Evolutionary conservation across 1,284 basidiomycete genomes (phyloP), one percentile per base, ranked within the genome.

Genomic region (Cutaneotrichosporon mucoides): DNA sequence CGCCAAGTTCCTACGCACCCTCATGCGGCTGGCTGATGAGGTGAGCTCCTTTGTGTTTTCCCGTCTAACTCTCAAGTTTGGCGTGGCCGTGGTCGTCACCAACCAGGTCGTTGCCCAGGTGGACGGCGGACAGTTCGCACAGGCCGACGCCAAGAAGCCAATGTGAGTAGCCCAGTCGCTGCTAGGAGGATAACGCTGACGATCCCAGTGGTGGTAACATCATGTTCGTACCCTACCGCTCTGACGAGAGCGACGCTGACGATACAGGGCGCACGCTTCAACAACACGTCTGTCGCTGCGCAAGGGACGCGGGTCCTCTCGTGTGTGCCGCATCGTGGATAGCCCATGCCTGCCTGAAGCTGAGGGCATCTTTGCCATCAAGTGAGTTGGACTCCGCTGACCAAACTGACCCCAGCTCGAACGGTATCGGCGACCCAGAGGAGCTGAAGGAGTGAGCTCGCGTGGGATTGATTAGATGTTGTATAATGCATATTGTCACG

Each of bases 21-120:
- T 99, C 46, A 90, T 96, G 80, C 84, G 96, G 45, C 80, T 99
- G 47, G 96, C 95, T 4, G 95, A 99, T 73, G 96, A 99, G 84
- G 92, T 93, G 73, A 56, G 81, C 68, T 55, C 44, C 5, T 1
- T 11, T 7, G 6, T 4, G 3, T 33, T 16, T 24, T 6, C 38
- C 33, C 11, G 15, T 41, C 58, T 61, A 49, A 63, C 54, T 24
- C 24, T 24, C 34, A 55, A 95, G 92, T 99, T 92, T 71, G 96
- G 95, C 37, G 91, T 99, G 35, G 95, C 95, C 0, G 95, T 99
- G 13, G 93, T 99, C 5, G 88, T 98, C 55, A 93, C 92, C 5
- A 99, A 99, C 75, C 96, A 99, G 78, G 96, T 99, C 62, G 97
- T 99, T 82, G 97, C 96, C 13, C 94, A 88, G 66, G 95, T 96